Conservation (phyloP, 1,284 basidiomycete species). For the Fomitopsis betulina region DNA sequence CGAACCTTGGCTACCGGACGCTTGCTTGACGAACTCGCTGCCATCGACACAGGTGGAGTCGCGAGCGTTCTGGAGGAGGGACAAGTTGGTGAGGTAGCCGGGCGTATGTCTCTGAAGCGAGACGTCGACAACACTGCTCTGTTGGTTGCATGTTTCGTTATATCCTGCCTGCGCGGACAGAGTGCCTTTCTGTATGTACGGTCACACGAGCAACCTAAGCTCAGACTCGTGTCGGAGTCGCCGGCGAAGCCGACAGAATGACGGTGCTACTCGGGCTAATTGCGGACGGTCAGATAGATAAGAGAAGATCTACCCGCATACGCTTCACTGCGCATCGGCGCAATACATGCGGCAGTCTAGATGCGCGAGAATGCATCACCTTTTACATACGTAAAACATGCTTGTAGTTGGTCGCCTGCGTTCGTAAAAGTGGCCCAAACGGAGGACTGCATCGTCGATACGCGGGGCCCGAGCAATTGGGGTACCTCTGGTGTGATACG, state of each 20-base stretch:
- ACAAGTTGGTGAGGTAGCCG: background rate
- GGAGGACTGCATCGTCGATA: background rate
- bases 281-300: constrained; percentile 19
- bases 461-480: background rate
- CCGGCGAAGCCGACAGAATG: constrained; percentile 15
- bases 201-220: constrained; percentile 22
- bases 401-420: background rate
- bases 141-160: background rate
- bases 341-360: background rate
- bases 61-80: constrained; percentile 13
- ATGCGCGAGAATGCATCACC: constrained; percentile 2
- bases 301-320: constrained; percentile 10
- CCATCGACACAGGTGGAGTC: constrained; percentile 4
- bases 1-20: constrained; percentile 16
- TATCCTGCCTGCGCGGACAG: constrained; percentile 1
- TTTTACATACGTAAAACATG: background rate
- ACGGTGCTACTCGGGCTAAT: constrained; percentile 24
- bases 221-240: constrained; percentile 16
- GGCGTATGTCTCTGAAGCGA: background rate
- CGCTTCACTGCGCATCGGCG: constrained; percentile 1
- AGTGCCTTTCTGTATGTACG: constrained; percentile 10
- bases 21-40: constrained; percentile 4
- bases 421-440: background rate
- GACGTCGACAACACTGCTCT: background rate
- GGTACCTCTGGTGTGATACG: background rate